phyloP scores from a whole-genome alignment of 345 rosid species.

The Angophora floribunda region DNA sequence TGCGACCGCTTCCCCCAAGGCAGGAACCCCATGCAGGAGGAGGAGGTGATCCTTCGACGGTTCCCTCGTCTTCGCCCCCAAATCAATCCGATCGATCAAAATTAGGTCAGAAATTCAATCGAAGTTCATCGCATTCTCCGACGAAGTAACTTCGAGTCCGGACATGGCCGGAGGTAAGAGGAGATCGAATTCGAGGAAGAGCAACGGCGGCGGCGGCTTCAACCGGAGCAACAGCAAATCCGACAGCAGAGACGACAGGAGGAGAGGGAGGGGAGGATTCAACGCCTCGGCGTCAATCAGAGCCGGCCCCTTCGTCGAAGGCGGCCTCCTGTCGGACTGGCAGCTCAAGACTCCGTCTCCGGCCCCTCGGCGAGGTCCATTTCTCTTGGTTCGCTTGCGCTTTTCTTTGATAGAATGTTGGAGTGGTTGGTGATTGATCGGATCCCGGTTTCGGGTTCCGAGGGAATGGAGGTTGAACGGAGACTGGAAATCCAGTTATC shows the following conservation, averaged over 20 bases:
- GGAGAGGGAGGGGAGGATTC: slow-evolving; percentile 8
- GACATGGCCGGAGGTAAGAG: neutral
- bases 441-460: neutral
- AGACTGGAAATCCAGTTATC: neutral
- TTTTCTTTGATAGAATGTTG: neutral
- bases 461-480: neutral
- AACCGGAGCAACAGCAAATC: slow-evolving; percentile 39
- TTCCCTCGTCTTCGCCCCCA: neutral
- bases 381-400: neutral
- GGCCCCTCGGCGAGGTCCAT: slow-evolving; percentile 22
- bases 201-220: neutral
- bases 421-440: neutral
- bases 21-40: neutral
- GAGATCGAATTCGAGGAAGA: neutral
- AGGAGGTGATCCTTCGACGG: neutral
- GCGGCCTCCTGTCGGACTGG: slow-evolving; percentile 72
- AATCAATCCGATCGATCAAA: neutral
- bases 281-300: slow-evolving; percentile 11
- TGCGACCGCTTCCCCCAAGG: neutral
- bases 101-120: neutral
- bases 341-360: slow-evolving; percentile 15
- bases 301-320: slow-evolving; percentile 54
- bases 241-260: slow-evolving; percentile 10
- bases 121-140: neutral
- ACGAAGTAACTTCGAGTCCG: neutral